Conservation (phyloP, 345 rosid species). For the Garcia nutans region DNA sequence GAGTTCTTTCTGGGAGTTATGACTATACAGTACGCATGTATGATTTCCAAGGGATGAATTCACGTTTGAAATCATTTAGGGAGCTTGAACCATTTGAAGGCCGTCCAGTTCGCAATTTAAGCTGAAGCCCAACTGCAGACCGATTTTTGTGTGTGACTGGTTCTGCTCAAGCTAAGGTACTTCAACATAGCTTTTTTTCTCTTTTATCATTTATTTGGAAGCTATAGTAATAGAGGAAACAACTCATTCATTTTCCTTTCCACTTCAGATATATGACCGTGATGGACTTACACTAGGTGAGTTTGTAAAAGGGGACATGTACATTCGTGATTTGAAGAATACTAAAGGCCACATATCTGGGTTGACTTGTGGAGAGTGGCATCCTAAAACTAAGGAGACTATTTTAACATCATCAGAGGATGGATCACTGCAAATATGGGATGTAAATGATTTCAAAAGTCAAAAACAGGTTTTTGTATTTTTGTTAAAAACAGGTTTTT, state of each 20-base stretch:
- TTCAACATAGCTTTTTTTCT: background rate
- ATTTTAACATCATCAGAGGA: conserved; percentile 94
- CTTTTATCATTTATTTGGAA: background rate
- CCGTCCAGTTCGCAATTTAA: conserved; percentile 85
- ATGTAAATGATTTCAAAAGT: conserved; percentile 89
- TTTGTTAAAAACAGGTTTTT: conserved; percentile 63
- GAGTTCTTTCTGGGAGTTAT: conserved; percentile 91
- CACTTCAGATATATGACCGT: conserved; percentile 79
- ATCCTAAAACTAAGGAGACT: conserved; percentile 80
- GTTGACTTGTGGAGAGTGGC: conserved; percentile 96
- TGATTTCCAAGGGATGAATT: conserved; percentile 98
- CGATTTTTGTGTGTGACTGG: conserved; percentile 86
- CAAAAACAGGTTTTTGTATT: conserved; percentile 69
- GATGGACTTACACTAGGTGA: conserved; percentile 96
- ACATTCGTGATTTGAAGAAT: conserved; percentile 92
- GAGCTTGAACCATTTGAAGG: conserved; percentile 94
- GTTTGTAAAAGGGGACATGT: conserved; percentile 98
- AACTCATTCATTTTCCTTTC: conserved; percentile 10
- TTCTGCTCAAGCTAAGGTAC: conserved; percentile 97
- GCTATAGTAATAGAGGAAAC: background rate
- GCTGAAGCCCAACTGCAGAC: conserved; percentile 96
- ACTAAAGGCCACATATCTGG: conserved; percentile 95
- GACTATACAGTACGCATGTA: conserved; percentile 89
- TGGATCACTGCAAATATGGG: conserved; percentile 95
- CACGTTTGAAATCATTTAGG: conserved; percentile 82